phyloP scores from a whole-genome alignment of 225 moss, liverwort and hornwort genomes.

The Ulota crispa region DNA sequence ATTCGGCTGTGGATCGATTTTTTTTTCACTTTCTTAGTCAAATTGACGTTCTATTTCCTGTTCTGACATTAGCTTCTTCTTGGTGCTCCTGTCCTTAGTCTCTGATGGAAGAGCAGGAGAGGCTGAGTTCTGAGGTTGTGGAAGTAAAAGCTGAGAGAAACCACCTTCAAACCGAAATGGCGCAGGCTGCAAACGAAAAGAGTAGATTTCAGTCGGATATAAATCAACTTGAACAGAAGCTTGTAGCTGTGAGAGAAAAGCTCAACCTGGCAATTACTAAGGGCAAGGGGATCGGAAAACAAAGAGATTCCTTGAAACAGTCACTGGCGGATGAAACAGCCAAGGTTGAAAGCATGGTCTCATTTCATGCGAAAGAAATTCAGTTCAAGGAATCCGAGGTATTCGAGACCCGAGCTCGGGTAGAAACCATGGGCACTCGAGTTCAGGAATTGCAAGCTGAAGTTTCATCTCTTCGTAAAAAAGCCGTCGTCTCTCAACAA shows the following conservation, averaged over 20 bases:
- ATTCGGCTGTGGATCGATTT: neutral
- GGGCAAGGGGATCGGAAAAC: slow-evolving; percentile 79
- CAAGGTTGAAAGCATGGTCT: slow-evolving; percentile 47
- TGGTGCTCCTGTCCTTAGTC: slow-evolving; percentile 34
- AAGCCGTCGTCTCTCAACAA: slow-evolving; percentile 36
- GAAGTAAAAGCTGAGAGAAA: slow-evolving; percentile 42
- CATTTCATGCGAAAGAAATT: slow-evolving; percentile 43
- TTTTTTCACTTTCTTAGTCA: neutral
- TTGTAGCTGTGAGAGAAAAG: slow-evolving; percentile 65
- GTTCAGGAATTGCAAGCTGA: slow-evolving; percentile 52
- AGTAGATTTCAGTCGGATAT: slow-evolving; percentile 37
- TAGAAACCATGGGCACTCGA: slow-evolving; percentile 24
- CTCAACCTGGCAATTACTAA: slow-evolving; percentile 74
- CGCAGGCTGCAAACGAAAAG: slow-evolving; percentile 40
- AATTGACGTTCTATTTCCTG: neutral
- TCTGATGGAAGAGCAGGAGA: slow-evolving; percentile 45
- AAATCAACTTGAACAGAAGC: slow-evolving; percentile 61
- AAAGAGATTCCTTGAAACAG: slow-evolving; percentile 66
- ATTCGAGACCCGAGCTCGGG: slow-evolving; percentile 26
- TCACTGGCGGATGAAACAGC: slow-evolving; percentile 42
- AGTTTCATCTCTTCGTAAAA: slow-evolving; percentile 35
- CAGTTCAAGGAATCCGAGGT: slow-evolving; percentile 51
- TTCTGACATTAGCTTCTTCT: slow-evolving; percentile 9
- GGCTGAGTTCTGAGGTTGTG: slow-evolving; percentile 42
- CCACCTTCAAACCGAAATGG: slow-evolving; percentile 33